Evolutionary conservation across 2,329 filamentous ascomycete genomes (phyloP).

Genomic region (Neurospora sp.): DNA sequence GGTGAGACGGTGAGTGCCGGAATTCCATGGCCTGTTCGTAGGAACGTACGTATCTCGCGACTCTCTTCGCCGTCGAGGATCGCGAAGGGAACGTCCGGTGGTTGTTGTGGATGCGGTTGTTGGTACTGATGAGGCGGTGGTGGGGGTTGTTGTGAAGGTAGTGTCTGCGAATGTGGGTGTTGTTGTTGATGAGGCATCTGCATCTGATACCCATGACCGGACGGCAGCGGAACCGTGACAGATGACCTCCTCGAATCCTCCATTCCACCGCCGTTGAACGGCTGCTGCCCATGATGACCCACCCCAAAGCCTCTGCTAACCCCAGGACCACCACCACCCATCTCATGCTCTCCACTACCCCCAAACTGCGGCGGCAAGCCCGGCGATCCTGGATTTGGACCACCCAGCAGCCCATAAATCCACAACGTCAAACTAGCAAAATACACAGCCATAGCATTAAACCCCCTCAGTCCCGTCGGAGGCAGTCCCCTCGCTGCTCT

Average conservation of each 20-base stretch:
- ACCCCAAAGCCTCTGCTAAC: background rate
- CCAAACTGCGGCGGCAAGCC: background rate
- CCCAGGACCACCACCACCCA: background rate
- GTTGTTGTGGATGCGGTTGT: background rate
- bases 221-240: background rate
- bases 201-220: background rate
- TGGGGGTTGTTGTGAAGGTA: background rate
- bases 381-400: background rate
- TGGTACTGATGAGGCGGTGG: background rate
- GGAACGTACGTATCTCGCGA: conserved; percentile 16
- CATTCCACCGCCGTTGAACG: background rate
- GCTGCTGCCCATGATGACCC: background rate
- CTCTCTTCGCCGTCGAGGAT: conserved; percentile 19
- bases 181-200: background rate
- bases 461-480: conserved; percentile 17
- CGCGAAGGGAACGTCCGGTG: conserved; percentile 4
- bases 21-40: conserved; percentile 17
- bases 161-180: background rate
- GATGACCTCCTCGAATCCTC: background rate
- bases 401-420: conserved; percentile 18
- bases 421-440: conserved; percentile 20
- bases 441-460: conserved; percentile 21
- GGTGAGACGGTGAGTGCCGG: conserved; percentile 9
- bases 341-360: background rate
- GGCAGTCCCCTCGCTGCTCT: conserved; percentile 15